Evolutionary conservation across 129 eudicot genomes (phyloP), one percentile per base, ranked within the genome.

Genomic region (Centella asiatica): DNA sequence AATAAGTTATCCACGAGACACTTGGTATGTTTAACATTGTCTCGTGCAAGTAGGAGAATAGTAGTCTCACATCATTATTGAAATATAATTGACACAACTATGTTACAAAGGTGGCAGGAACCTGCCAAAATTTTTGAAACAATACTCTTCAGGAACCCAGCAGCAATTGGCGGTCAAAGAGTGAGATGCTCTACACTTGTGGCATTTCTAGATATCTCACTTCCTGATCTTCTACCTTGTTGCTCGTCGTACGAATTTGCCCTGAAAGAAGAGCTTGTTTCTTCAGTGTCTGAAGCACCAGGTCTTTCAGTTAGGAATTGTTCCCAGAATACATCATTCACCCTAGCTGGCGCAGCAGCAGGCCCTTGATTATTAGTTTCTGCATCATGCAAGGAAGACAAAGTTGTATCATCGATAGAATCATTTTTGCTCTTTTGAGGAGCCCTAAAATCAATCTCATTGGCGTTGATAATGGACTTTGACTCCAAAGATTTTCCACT

Each of bases 291-390:
- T 0, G 87, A 69, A 44, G 89, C 72, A 22, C 95, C 97, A 0
- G 95, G 97, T 71, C 89, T 80, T 67, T 90, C 97, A 0, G 97
- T 90, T 32, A 90, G 72, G 65, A 90, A 90, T 77, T 90, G 97
- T 72, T 90, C 97, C 97, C 97, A 90, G 49, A 86, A 90, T 14
- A 72, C 80, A 74, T 90, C 95, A 64, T 90, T 90, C 52, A 86
- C 94, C 61, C 83, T 77, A 24, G 73, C 58, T 59, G 69, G 90
- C 28, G 49, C 68, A 31, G 67, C 44, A 58, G 80, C 65, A 47
- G 79, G 78, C 31, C 22, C 81, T 58, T 57, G 68, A 57, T 44
- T 76, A 33, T 70, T 72, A 71, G 50, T 29, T 11, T 71, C 71
- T 5, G 58, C 69, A 42, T 68, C 74, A 47, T 37, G 66, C 20